Percentiles rank a stretch among this genome's conserved stretches.
These are phyloP conservation scores for Monilinia polystroma DNA, from an alignment of 2,329 filamentous ascomycete genomes.

Conservation along the genomic window DNA sequence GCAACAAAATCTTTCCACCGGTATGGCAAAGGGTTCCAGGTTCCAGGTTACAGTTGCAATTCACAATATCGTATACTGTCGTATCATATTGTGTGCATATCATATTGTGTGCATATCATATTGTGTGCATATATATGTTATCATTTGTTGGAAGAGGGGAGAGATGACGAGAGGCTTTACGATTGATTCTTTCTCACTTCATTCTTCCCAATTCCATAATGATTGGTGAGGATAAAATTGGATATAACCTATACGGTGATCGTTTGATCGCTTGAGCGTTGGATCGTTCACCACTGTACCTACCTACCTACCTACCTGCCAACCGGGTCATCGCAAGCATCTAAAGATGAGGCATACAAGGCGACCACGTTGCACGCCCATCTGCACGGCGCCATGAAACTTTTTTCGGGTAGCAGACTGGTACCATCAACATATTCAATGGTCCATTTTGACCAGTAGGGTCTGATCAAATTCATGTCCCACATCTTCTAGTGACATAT, in stretches of 20 bases:
- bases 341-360: slow-evolving; percentile 32
- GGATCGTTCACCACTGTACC: not conserved
- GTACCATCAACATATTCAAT: slow-evolving; percentile 7
- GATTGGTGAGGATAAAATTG: slow-evolving; percentile 5
- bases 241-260: not conserved
- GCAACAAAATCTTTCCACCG: not conserved
- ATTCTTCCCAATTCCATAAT: not conserved
- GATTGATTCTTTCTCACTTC: not conserved
- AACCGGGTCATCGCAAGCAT: not conserved
- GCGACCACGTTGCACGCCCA: slow-evolving; percentile 39
- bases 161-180: not conserved
- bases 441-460: not conserved
- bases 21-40: not conserved
- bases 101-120: too few relatives aligned
- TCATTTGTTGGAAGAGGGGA: not conserved
- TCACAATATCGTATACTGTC: not conserved
- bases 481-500: slow-evolving; percentile 9
- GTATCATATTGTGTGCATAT: not conserved
- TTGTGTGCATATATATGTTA: not conserved
- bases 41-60: not conserved
- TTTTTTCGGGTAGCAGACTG: slow-evolving; percentile 20
- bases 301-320: too few relatives aligned
- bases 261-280: not conserved
- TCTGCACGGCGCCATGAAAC: slow-evolving; percentile 30
- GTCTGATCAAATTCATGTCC: not conserved